phyloP scores from a whole-genome alignment of 192 early-diverging fungal species.

The Chytriomyces sp. region DNA sequence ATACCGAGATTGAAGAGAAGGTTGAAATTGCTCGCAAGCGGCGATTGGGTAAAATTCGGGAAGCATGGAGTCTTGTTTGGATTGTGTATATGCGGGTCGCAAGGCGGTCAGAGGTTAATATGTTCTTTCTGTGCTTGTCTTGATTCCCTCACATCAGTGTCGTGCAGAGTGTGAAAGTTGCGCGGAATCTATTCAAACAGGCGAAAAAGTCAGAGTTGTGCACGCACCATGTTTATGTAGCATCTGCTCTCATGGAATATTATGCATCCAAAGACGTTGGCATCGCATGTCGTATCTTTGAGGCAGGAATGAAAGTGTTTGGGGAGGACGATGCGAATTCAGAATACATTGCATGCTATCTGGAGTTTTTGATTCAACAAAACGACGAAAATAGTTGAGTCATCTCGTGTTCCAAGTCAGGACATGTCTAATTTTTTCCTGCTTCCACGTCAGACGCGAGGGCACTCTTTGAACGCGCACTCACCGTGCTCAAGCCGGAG shows the following conservation, averaged over 20 bases:
- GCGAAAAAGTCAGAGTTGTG: conserved; percentile 73
- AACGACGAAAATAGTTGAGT: conserved; percentile 88
- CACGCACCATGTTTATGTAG: conserved; percentile 87
- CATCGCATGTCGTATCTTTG: conserved; percentile 89
- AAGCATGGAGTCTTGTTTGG: conserved; percentile 73
- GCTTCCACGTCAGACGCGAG: conserved; percentile 62
- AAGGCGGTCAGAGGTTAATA: conserved; percentile 72
- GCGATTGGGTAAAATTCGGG: conserved; percentile 59
- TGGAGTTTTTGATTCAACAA: conserved; percentile 83
- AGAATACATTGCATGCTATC: conserved; percentile 74
- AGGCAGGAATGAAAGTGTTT: conserved; percentile 82
- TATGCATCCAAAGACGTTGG: conserved; percentile 81
- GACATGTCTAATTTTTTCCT: neutral
- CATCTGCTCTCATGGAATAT: conserved; percentile 88
- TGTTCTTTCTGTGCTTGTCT: neutral
- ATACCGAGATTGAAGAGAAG: conserved; percentile 59
- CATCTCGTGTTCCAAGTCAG: neutral
- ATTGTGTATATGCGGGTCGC: conserved; percentile 85
- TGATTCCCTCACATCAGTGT: neutral
- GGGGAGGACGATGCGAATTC: conserved; percentile 61
- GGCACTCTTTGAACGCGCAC: conserved; percentile 88
- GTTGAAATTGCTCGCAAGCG: conserved; percentile 59
- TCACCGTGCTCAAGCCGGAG: conserved; percentile 67
- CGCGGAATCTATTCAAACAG: conserved; percentile 74
- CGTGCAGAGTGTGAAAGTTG: conserved; percentile 66